Evolutionary conservation across 73 alveolate species (phyloP).

Genomic region (Paramecium sexaurelia): DNA sequence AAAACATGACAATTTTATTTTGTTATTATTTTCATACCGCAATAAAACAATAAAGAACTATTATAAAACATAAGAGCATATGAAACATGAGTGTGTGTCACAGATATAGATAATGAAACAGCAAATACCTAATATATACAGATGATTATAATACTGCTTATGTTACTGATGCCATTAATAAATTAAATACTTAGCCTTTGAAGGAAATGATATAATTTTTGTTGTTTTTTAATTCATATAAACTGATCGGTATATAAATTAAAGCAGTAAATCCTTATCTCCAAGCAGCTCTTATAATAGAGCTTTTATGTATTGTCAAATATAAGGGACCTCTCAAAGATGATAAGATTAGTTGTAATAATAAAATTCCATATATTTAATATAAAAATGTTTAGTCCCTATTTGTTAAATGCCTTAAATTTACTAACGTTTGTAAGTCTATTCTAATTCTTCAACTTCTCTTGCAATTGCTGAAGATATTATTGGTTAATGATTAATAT

Average conservation of each 20-base stretch:
- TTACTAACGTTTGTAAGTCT: not conserved
- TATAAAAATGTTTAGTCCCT: not conserved
- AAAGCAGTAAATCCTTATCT: slow-evolving; percentile 50
- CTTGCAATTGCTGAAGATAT: not conserved
- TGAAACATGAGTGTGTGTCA: slow-evolving; percentile 20
- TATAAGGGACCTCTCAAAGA: slow-evolving; percentile 50
- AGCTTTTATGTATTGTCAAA: not conserved
- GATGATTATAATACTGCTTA: not conserved
- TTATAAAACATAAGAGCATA: slow-evolving; percentile 48
- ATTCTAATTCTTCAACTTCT: not conserved
- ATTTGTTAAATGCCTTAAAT: not conserved
- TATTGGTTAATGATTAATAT: not conserved
- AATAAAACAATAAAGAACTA: slow-evolving; percentile 6
- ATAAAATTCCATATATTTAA: not conserved
- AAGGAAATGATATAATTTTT: not conserved
- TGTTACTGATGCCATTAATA: not conserved
- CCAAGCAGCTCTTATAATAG: slow-evolving; percentile 35
- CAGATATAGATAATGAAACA: slow-evolving; percentile 29
- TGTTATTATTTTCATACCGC: not conserved
- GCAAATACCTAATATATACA: not conserved
- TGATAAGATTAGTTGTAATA: not conserved
- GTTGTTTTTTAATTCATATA: not conserved
- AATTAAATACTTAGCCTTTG: not conserved
- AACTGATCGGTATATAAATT: not conserved
- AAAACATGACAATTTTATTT: not conserved